Conservation (phyloP, 208 protist species). For the Trypanosoma avium region DNA sequence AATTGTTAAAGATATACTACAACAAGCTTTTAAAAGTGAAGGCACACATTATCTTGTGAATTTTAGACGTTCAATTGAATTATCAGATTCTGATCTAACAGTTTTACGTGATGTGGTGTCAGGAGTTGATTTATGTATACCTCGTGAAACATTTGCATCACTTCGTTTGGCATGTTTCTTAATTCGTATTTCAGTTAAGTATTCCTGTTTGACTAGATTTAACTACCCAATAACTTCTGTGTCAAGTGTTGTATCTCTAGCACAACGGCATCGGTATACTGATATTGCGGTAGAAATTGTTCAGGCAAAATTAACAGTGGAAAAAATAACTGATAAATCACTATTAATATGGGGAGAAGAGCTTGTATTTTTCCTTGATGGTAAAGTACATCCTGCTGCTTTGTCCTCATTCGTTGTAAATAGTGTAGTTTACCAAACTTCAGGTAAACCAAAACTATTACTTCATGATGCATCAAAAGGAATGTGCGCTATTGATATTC, state of each 20-base stretch:
- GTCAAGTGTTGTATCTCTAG: constrained; percentile 14
- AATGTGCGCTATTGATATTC: constrained; percentile 15
- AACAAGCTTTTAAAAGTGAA: constrained; percentile 3
- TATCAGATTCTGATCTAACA: not conserved
- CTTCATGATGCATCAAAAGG: constrained; percentile 23
- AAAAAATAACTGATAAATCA: constrained; percentile 10
- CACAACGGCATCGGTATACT: constrained; percentile 15
- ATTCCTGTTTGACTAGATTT: not conserved
- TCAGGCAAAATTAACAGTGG: constrained; percentile 12
- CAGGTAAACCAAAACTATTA: constrained; percentile 20
- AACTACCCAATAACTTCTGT: constrained; percentile 14
- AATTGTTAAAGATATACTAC: constrained; percentile 1
- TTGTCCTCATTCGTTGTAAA: no score
- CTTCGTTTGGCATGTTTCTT: constrained; percentile 20
- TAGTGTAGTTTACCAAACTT: no score
- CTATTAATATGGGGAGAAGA: constrained; percentile 16
- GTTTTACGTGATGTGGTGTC: constrained; percentile 1
- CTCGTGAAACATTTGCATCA: constrained; percentile 11
- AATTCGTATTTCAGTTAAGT: not conserved
- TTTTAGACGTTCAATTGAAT: constrained; percentile 2
- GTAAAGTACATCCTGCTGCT: not conserved
- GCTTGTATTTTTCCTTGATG: constrained; percentile 1
- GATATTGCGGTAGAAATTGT: constrained; percentile 20
- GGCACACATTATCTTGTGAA: constrained; percentile 8
- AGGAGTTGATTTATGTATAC: constrained; percentile 2